Percentiles rank a stretch among this genome's conserved stretches.
These are phyloP conservation scores for Filobasidium floriforme DNA, from an alignment of 768 basidiomycete species.

Conservation along the genomic window DNA sequence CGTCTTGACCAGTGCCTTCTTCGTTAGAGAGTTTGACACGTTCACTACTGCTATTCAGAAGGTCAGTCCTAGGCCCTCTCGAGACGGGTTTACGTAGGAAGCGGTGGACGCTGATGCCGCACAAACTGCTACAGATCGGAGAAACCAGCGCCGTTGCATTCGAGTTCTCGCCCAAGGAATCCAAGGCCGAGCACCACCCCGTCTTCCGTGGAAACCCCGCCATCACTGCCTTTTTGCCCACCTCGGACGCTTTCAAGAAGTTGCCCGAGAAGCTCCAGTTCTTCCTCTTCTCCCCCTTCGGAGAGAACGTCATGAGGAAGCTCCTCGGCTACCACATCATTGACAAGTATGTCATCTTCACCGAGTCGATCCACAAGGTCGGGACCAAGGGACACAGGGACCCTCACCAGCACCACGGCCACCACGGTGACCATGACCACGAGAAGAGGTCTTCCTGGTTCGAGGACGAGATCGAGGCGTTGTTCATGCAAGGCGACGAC, in stretches of 20 bases:
- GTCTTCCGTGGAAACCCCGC: slow-evolving; percentile 36
- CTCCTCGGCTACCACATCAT: slow-evolving; percentile 57
- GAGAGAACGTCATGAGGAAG: slow-evolving; percentile 52
- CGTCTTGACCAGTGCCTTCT: slow-evolving; percentile 44
- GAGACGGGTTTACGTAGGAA: no score
- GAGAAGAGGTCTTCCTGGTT: slow-evolving; percentile 12
- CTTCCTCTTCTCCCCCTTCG: slow-evolving; percentile 60
- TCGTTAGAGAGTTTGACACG: slow-evolving; percentile 46
- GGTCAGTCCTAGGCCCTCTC: neutral
- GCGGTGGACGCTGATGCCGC: no score
- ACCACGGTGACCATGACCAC: slow-evolving; percentile 20
- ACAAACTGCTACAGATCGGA: slow-evolving; percentile 33
- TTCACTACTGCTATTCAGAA: slow-evolving; percentile 57
- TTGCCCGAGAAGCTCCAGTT: slow-evolving; percentile 53
- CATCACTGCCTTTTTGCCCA: slow-evolving; percentile 44
- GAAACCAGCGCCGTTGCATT: slow-evolving; percentile 48
- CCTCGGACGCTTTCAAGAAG: slow-evolving; percentile 43
- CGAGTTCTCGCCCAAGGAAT: slow-evolving; percentile 31
- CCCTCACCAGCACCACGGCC: slow-evolving; percentile 8
- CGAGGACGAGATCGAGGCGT: slow-evolving; percentile 25
- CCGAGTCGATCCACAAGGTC: slow-evolving; percentile 37
- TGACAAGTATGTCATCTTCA: slow-evolving; percentile 52
- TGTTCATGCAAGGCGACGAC: slow-evolving; percentile 32
- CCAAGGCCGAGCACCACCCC: slow-evolving; percentile 33
- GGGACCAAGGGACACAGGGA: neutral